Evolutionary conservation across 192 early-diverging fungal genomes (phyloP).

Genomic region (Rhizoclosmatium globosum): DNA sequence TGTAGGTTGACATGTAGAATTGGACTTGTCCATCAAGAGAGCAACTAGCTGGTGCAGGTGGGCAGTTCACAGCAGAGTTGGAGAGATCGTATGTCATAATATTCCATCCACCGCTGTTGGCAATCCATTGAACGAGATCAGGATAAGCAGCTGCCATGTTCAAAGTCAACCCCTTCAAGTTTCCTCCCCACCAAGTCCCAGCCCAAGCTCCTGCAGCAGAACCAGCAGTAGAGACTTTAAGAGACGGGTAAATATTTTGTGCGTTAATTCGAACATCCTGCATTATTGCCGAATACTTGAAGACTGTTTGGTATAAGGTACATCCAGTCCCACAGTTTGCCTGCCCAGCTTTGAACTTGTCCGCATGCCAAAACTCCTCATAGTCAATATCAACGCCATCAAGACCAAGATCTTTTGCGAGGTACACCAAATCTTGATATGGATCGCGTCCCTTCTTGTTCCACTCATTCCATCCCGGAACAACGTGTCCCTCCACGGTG

Average conservation of each 20-base stretch:
- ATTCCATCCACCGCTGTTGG: constrained; percentile 31
- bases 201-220: constrained; percentile 28
- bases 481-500: neutral
- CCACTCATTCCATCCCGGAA: constrained; percentile 10
- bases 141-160: constrained; percentile 17
- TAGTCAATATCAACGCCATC: constrained; percentile 35
- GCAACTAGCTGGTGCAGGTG: constrained; percentile 9
- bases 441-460: constrained; percentile 15
- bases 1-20: constrained; percentile 25
- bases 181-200: constrained; percentile 34
- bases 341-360: constrained; percentile 20
- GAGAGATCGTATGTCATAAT: constrained; percentile 30
- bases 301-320: constrained; percentile 27
- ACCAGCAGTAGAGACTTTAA: constrained; percentile 31
- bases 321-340: neutral
- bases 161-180: constrained; percentile 13
- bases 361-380: constrained; percentile 36
- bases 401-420: constrained; percentile 25
- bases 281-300: constrained; percentile 46
- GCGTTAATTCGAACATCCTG: constrained; percentile 72
- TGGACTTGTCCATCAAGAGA: constrained; percentile 13
- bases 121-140: constrained; percentile 13
- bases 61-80: constrained; percentile 18
- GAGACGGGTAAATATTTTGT: constrained; percentile 55
- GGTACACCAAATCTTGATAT: constrained; percentile 16